Base-by-base conservation (phyloP, 352 stramenopile genomes). In the Globisporangium megalacanthum region DNA sequence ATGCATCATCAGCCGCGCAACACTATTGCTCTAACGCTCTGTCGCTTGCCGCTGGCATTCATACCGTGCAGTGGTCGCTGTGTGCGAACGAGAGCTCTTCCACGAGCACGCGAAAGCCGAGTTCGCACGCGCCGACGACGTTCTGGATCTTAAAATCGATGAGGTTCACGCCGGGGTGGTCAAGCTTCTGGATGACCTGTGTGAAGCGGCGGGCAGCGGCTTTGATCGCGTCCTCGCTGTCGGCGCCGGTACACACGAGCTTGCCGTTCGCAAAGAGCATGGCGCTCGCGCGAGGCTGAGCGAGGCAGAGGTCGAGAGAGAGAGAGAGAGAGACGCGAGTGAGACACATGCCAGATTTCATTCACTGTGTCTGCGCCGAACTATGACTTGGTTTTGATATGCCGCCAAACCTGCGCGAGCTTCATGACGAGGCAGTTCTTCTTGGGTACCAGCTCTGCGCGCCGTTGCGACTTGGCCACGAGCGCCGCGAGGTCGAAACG, bases 71-170 rank as follows among this genome's bases (percentile, higher is more conserved):
- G 67, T 65, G 61, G 36, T 88, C 79, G 60, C 66, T 83, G 61
- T 94, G 75, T 13, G 79, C 79, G 52, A 92, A 88, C 51, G 84
- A 77, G 17, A 94, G 78, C 56, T 84, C 79, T 56, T 94, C 84
- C 41, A 94, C 68, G 48, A 94, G 79, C 57, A 94, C 75, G 66
- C 79, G 79, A 53, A 92, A 91, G 56, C 78, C 82, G 25, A 91
- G 62, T 41, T 74, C 62, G 54, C 82, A 91, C 25, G 75, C 77
- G 31, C 74, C 84, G 29, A 94, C 80, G 50, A 94, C 76, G 53
- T 94, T 94, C 61, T 92, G 79, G 60, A 94, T 88, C 66, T 91
- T 91, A 35, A 94, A 94, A 58, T 94, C 81, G 58, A 92, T 94
- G 55, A 94, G 77, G 59, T 89, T 89, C 29, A 94, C 82, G 55